phyloP scores from a whole-genome alignment of 192 early-diverging fungal species.

The Umbelopsis sp. region DNA sequence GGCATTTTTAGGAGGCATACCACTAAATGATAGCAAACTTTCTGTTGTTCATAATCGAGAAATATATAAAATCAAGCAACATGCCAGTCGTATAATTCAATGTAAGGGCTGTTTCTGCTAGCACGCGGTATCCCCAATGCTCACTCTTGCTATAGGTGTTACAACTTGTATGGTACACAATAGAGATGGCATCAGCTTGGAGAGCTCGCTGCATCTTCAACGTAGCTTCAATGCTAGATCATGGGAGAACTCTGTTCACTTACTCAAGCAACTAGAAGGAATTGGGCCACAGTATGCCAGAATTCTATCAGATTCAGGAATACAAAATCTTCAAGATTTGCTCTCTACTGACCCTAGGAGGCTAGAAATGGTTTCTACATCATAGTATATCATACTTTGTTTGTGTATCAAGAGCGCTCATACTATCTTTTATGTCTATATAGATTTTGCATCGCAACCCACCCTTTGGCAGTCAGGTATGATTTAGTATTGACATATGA shows the following conservation, averaged over 20 bases:
- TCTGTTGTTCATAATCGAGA: conserved; percentile 31
- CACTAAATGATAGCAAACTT: conserved; percentile 29
- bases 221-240: conserved; percentile 44
- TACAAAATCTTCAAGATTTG: conserved; percentile 53
- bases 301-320: conserved; percentile 48
- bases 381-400: background rate
- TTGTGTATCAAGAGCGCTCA: background rate
- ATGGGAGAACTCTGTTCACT: conserved; percentile 54
- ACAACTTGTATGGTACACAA: conserved; percentile 34
- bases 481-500: background rate
- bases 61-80: conserved; percentile 24
- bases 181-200: conserved; percentile 19
- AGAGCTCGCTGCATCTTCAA: conserved; percentile 40
- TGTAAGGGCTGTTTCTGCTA: conserved; percentile 18
- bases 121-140: background rate
- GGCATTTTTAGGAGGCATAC: conserved; percentile 35
- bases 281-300: conserved; percentile 55
- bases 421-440: background rate
- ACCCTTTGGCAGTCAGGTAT: conserved; percentile 63
- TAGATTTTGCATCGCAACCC: conserved; percentile 62
- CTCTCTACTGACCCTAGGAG: conserved; percentile 42
- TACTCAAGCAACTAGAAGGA: conserved; percentile 60
- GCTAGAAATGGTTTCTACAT: conserved; percentile 49
- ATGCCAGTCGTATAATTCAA: conserved; percentile 32
- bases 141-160: conserved; percentile 23